Base-by-base conservation (phyloP, 2,329 filamentous ascomycete genomes). In the Cladorrhinum sp. region DNA sequence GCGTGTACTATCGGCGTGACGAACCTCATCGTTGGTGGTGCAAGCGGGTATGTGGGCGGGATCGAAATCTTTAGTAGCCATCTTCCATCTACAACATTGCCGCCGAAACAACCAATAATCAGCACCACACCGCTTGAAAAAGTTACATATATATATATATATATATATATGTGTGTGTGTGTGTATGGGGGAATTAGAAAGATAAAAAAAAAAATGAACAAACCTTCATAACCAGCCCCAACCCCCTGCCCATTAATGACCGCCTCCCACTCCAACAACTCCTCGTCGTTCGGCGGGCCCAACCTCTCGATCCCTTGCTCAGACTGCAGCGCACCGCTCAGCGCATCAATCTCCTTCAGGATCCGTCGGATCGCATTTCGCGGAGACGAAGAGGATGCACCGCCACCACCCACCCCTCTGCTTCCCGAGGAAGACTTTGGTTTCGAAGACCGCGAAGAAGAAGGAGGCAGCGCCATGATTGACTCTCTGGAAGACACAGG, bases 1-100 rank as follows among this genome's bases (percentile, higher is more conserved):
- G 93, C 87, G 78, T 96, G 92, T 69, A 91, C 90, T 66, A 96
- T 86, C 64, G 86, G 85, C 36, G 92, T 99, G n/a, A 81, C 78
- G 78, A 99, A 99, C 60, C 77, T 80, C 66, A 99, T 88, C 45
- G 79, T 82, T 1, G 95, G 95, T 1, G 95, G 89, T 1, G 83
- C 76, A 60, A 90, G 81, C 2, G 95, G 95, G 76, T 99, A 98
- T 45, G 83, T 85, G 0, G 83, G 67, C 0, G 95, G 93, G 69
- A 98, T 84, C 55, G 79, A 73, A 74, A 99, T 92, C 71, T 78
- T 74, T 69, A 99, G 85, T 62, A 90, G 86, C 93, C 93, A 99
- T 69, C 88, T 85, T 64, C 95, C 95, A 60, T 76, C 82, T 85
- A 69, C 62, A 36, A 49, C 51, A 8, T 50, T 13, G 22, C 24